Base-by-base conservation (phyloP, 148 eudicot species). In the Arbutus unedo region DNA sequence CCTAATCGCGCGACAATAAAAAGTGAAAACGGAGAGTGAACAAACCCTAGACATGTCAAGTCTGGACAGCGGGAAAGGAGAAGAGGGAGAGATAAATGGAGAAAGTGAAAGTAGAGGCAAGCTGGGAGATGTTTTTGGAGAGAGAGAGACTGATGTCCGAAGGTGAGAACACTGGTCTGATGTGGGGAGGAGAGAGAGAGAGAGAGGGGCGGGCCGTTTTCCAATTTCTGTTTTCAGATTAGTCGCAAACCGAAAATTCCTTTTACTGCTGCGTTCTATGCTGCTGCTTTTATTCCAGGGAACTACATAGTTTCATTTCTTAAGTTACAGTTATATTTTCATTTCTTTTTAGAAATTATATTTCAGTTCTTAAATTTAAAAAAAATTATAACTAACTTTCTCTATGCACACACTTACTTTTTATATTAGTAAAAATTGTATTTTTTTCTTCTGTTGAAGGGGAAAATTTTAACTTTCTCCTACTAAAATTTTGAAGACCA, bases 81-180 rank as follows among this genome's bases (percentile, higher is more conserved):
- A 56, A 76, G 76, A 76, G 82, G 82, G 0, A 31, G 38, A 31
- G 38, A 31, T 31, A 31, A 31, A 31, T 31, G 38, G 38, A 31
- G 75, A 78, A 83, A 78, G 87, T 81, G 88, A 85, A 79, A 60
- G 53, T 21, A 50, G 41, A 6, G 50, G 47, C n/a, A 50, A 19
- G 8, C 44, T 79, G 77, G 70, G 38, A 41, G 50, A 73, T 13
- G 56, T 54, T 54, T 54, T 13, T 54, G 31, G 48, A 48, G 74
- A 54, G 55, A 21, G 73, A 0, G 41, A 43, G 19, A 6, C 10
- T 50, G 60, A 10, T 21, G 48, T 13, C 14, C 4, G 81, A 3
- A 48, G 44, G 15, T 44, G 16, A n/a, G n/a, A 48, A 16, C 45
- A 4, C 45, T 11, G 57, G 45, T 16, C 45, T 23, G 75, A 18